Percentiles rank a stretch among this genome's conserved stretches.
These are phyloP conservation scores for Backusella macrospora DNA, from an alignment of 192 early-diverging fungal genomes.

Conservation along the genomic window DNA sequence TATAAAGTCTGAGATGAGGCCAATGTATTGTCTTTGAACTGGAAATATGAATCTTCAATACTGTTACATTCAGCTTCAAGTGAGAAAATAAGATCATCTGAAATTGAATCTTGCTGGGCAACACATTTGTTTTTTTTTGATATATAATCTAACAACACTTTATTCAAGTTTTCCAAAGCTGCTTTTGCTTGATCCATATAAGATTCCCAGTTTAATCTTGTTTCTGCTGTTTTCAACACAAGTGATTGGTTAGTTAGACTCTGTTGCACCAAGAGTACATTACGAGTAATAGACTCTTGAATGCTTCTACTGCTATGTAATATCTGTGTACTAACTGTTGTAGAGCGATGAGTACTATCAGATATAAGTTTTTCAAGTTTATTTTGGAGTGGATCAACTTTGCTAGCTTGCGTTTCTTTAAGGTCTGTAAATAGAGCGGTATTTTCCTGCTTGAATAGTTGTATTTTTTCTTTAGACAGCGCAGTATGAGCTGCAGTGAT, in stretches of 20 bases:
- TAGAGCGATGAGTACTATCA: neutral
- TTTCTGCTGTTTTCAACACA: neutral
- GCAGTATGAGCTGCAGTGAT: neutral
- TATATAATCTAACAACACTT: neutral
- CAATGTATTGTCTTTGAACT: neutral
- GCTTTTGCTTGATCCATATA: neutral
- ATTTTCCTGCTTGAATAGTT: neutral
- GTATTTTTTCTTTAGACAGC: neutral
- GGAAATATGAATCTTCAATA: neutral
- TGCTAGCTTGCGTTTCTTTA: neutral
- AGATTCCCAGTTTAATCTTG: conserved; percentile 14
- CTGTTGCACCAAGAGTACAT: neutral
- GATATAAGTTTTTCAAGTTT: conserved; percentile 1
- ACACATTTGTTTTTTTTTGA: conserved; percentile 27
- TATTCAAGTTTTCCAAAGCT: conserved; percentile 1
- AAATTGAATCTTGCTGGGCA: conserved; percentile 21
- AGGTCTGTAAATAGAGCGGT: neutral
- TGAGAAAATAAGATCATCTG: neutral
- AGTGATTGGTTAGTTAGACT: neutral
- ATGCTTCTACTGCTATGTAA: neutral
- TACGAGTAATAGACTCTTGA: neutral
- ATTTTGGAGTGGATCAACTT: neutral
- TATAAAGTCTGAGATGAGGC: neutral
- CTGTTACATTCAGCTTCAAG: neutral
- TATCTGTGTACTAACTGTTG: neutral